A percentile compares a stretch with the other conserved stretches of the same genome.
These are phyloP conservation scores for Fraxinus floribunda DNA, from an alignment of 305 asterid species.

Conservation along the genomic window DNA sequence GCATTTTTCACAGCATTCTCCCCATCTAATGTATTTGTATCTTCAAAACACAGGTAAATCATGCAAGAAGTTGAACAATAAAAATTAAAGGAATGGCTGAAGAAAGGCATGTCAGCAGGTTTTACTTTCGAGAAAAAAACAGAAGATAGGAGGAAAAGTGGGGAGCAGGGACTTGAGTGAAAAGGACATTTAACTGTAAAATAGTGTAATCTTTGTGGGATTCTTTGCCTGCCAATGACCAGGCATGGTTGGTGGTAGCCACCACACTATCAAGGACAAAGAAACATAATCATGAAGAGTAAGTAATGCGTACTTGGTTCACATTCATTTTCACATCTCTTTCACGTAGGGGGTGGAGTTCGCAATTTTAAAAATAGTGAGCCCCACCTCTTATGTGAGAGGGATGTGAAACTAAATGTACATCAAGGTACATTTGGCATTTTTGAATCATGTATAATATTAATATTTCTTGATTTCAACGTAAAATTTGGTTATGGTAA, in stretches of 20 bases:
- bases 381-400: too few species aligned
- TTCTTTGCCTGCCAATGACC: constrained; percentile 52
- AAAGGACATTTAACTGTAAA: constrained; percentile 35
- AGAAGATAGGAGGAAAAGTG: constrained; percentile 27
- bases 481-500: constrained; percentile 5
- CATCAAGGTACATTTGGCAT: too few species aligned
- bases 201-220: constrained; percentile 49
- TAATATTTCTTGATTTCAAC: constrained; percentile 9
- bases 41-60: constrained; percentile 29
- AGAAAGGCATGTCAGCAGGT: constrained; percentile 23
- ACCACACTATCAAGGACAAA: constrained; percentile 38
- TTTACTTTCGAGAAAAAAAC: constrained; percentile 22
- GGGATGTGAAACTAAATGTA: too few species aligned
- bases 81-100: neutral
- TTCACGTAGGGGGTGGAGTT: too few species aligned
- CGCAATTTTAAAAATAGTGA: too few species aligned
- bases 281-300: neutral
- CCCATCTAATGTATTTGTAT: constrained; percentile 17
- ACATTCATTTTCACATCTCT: too few species aligned
- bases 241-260: constrained; percentile 38
- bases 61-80: constrained; percentile 19
- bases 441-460: neutral
- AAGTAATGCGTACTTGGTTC: too few species aligned
- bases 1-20: constrained; percentile 18
- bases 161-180: constrained; percentile 27